Conservation (phyloP, 441 rosid species). For the Dalechampia spathulata region DNA sequence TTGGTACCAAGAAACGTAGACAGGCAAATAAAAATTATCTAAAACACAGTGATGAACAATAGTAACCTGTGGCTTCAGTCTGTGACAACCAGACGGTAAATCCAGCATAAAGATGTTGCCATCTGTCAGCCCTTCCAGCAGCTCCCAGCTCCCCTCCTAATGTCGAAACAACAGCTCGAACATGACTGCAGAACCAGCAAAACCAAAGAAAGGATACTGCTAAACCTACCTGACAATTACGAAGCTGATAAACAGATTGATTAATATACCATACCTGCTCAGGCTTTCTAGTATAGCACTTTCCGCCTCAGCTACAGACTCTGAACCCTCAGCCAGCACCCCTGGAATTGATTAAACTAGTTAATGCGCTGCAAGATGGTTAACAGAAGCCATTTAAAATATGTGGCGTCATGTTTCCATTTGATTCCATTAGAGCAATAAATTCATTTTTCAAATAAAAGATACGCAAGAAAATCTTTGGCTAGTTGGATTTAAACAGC, state of each 20-base stretch:
- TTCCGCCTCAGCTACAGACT: conserved; percentile 69
- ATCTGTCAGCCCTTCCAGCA: conserved; percentile 49
- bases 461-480: conserved; percentile 7
- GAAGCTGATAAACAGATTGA: background rate
- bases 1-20: too few species aligned
- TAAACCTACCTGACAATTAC: background rate
- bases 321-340: conserved; percentile 60
- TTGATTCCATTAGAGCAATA: background rate
- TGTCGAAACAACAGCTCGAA: conserved; percentile 77
- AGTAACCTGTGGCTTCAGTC: conserved; percentile 52
- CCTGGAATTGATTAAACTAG: conserved; percentile 40
- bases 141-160: conserved; percentile 79
- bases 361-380: conserved; percentile 29
- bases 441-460: background rate
- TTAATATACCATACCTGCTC: conserved; percentile 46
- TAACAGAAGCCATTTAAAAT: conserved; percentile 4
- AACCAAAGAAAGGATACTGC: conserved; percentile 4
- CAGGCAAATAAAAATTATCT: too few species aligned
- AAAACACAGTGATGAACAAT: conserved; percentile 7
- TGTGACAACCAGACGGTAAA: conserved; percentile 80
- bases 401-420: background rate
- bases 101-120: conserved; percentile 84
- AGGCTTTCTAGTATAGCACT: conserved; percentile 62
- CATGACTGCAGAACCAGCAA: conserved; percentile 54
- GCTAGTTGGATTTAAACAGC: too few species aligned